phyloP scores from a whole-genome alignment of 352 stramenopile species.

The Phytophthora gonapodyides region DNA sequence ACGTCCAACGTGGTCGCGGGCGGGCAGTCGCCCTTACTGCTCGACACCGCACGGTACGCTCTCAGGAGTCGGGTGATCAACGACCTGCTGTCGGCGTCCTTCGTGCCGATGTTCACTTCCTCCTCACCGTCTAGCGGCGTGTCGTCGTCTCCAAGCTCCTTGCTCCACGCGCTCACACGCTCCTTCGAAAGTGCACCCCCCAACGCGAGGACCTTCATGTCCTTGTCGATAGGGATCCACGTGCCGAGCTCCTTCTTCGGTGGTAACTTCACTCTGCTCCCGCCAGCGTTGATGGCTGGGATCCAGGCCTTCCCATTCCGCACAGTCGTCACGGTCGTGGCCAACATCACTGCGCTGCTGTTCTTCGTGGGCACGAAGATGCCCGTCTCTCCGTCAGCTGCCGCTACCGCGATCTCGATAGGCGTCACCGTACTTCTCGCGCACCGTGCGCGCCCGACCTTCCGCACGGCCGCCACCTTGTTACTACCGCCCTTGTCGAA shows the following conservation, averaged over 20 bases:
- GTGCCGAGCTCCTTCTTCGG: constrained; percentile 5
- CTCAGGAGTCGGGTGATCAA: constrained; percentile 11
- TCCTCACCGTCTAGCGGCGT: constrained; percentile 7
- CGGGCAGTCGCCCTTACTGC: constrained; percentile 3
- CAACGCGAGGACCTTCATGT: constrained; percentile 5
- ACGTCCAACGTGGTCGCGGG: constrained; percentile 13
- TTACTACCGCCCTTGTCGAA: too few relatives aligned
- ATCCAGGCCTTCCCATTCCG: constrained; percentile 2
- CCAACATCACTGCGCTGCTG: constrained; percentile 4
- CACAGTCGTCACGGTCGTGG: constrained; percentile 6
- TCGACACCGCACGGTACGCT: not conserved
- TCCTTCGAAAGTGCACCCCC: constrained; percentile 1
- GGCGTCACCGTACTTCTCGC: not conserved
- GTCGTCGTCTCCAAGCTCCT: not conserved
- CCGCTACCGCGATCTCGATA: constrained; percentile 7
- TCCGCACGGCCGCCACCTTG: not conserved
- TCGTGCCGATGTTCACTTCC: not conserved
- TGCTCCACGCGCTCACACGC: constrained; percentile 1
- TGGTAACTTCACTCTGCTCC: constrained; percentile 8
- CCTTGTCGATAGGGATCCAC: constrained; percentile 15
- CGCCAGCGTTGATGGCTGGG: constrained; percentile 15
- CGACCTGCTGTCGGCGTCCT: not conserved
- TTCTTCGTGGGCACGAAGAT: constrained; percentile 1
- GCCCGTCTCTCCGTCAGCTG: constrained; percentile 7
- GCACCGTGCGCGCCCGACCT: not conserved